These are phyloP conservation scores for Crithidia mellificae DNA, from an alignment of 208 protist species.

Conservation along the genomic window DNA sequence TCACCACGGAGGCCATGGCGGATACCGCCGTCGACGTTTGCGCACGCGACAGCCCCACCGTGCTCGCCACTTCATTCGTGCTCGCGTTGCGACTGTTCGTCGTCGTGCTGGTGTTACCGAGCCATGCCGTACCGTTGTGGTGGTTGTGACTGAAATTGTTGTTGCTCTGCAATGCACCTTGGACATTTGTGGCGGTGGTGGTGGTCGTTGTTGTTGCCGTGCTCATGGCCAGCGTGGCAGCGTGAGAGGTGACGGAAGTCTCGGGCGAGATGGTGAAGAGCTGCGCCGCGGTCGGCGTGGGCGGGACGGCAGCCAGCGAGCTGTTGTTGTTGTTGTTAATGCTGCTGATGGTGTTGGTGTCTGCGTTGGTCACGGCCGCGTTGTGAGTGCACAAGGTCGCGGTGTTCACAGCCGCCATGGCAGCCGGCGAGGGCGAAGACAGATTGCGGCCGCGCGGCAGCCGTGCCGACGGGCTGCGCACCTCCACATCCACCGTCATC, in stretches of 20 bases:
- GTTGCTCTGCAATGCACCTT: no score
- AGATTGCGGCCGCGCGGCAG: neutral
- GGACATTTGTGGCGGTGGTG: neutral
- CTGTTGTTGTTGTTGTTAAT: neutral
- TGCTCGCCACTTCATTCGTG: neutral
- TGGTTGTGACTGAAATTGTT: no score
- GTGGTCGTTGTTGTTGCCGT: no score
- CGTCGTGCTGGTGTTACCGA: no score
- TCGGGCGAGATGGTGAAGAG: conserved; percentile 2
- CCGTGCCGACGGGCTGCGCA: neutral
- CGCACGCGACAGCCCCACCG: neutral
- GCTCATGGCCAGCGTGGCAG: neutral
- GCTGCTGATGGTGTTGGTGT: neutral
- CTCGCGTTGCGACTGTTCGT: neutral
- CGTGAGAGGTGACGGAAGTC: neutral
- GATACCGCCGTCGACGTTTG: neutral
- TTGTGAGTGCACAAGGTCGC: neutral
- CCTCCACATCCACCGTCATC: conserved; percentile 13
- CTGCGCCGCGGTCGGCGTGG: conserved; percentile 1
- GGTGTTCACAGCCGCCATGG: neutral
- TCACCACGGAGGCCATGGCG: neutral
- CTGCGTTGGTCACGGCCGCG: neutral
- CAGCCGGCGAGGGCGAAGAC: neutral
- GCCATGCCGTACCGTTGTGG: neutral
- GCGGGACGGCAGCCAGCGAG: neutral